Base-by-base conservation (phyloP, 139 green algal species). In the Picochlorum sp. region DNA sequence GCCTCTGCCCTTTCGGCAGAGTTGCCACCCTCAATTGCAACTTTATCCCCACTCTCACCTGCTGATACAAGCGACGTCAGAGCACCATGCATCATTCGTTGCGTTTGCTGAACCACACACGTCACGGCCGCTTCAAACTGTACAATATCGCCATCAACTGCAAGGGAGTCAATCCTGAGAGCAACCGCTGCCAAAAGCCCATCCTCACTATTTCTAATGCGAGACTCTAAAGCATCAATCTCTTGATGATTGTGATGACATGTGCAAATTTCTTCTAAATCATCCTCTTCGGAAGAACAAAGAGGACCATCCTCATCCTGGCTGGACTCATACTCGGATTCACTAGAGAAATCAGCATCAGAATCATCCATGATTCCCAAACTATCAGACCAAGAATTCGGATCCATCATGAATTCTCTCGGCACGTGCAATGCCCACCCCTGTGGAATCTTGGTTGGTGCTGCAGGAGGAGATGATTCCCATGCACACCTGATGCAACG, bases 401-500 rank as follows among this genome's bases (percentile, higher is more conserved):
- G 21, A 1, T 58, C 37, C 24, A 49, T 59, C 51, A 64, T 44
- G 47, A 57, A 30, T 14, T 52, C 59, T 21, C 56, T 28, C n/a
- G 69, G 69, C 57, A 75, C 47, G 28, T 58, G 51, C 51, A 75
- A 62, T 56, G 69, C 58, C 69, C 2, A 65, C 41, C n/a, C 62
- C 51, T 61, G 38, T 44, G 50, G 49, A 41, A 45, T 63, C 57
- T 20, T 66, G 49, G 15, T 30, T 32, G 21, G n/a, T 7, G 58
- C 23, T 58, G 58, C 44, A 8, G 23, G 45, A 8, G 23, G 58
- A 18, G 45, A 28, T 0, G 58, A 51, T 18, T 75, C 62, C 69
- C 69, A 75, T 32, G 61, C 66, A 66, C 69, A 75, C 16, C 15
- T 59, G 46, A 71, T 64, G 45, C 69, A 75, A 28, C 62, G 38